Evolutionary conservation across 352 stramenopile genomes (phyloP).

Genomic region (Lagenidium giganteum): DNA sequence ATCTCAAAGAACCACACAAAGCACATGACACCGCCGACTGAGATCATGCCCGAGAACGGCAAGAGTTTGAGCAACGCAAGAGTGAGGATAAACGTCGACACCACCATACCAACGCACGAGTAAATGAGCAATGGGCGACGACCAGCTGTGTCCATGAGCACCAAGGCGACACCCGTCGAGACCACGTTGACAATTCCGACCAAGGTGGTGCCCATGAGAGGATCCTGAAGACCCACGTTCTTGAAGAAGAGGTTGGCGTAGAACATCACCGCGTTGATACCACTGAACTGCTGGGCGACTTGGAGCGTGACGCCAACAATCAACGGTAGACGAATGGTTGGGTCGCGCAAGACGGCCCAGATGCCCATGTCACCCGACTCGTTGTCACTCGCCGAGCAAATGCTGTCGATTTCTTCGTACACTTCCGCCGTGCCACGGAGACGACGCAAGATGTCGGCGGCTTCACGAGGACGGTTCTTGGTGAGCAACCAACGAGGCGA

Average conservation of each 20-base stretch:
- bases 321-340: slow-evolving; percentile 29
- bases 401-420: slow-evolving; percentile 47
- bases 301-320: slow-evolving; percentile 32
- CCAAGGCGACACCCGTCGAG: slow-evolving; percentile 36
- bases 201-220: slow-evolving; percentile 28
- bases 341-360: slow-evolving; percentile 31
- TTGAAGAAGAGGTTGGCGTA: slow-evolving; percentile 44
- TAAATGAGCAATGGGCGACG: slow-evolving; percentile 36
- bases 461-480: slow-evolving; percentile 39
- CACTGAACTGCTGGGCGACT: slow-evolving; percentile 32
- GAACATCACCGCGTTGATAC: slow-evolving; percentile 50
- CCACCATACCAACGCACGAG: slow-evolving; percentile 36
- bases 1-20: slow-evolving; percentile 54
- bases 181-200: slow-evolving; percentile 36
- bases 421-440: slow-evolving; percentile 38
- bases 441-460: slow-evolving; percentile 33
- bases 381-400: slow-evolving; percentile 42
- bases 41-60: slow-evolving; percentile 35
- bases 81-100: slow-evolving; percentile 32
- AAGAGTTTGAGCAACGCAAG: slow-evolving; percentile 35
- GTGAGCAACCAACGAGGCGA: slow-evolving; percentile 34
- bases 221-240: slow-evolving; percentile 29
- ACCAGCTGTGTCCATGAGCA: slow-evolving; percentile 40
- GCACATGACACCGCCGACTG: slow-evolving; percentile 37
- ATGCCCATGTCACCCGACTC: slow-evolving; percentile 38